These are phyloP conservation scores for Leptographium radiaticola DNA, from an alignment of 2,329 filamentous ascomycete species.

Conservation along the genomic window DNA sequence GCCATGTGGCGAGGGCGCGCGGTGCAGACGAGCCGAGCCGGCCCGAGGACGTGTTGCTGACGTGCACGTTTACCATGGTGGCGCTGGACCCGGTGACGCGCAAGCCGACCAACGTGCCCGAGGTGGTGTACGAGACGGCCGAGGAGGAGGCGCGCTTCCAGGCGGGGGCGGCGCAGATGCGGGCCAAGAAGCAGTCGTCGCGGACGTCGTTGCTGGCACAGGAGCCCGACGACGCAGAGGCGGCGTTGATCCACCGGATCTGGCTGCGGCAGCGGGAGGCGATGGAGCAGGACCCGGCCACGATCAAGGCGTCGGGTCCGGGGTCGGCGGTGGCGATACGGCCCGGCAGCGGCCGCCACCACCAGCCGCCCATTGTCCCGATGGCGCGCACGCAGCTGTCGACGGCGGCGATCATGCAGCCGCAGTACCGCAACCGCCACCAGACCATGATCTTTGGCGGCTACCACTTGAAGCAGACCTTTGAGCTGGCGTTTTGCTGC, in stretches of 20 bases:
- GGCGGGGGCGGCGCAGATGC: constrained; percentile 12
- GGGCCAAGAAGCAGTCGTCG: constrained; percentile 43
- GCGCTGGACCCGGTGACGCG: constrained; percentile 56
- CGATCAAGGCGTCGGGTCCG: too few relatives aligned
- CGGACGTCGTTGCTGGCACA: constrained; percentile 39
- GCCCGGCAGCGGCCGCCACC: constrained; percentile 12
- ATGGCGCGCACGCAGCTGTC: constrained; percentile 44
- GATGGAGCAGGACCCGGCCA: too few relatives aligned
- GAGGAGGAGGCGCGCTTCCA: constrained; percentile 52
- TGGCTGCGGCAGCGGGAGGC: constrained; percentile 47
- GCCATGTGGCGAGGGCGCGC: constrained; percentile 58
- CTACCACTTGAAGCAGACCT: constrained; percentile 60
- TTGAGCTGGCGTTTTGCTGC: constrained; percentile 65
- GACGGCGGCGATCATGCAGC: constrained; percentile 63
- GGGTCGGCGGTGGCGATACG: too few relatives aligned
- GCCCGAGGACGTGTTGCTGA: constrained; percentile 30
- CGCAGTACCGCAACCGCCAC: constrained; percentile 39
- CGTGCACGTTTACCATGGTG: constrained; percentile 60
- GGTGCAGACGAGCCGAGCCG: constrained; percentile 38
- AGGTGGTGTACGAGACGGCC: constrained; percentile 43
- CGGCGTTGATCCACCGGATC: constrained; percentile 58
- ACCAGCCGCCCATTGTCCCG: constrained; percentile 32
- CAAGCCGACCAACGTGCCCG: constrained; percentile 45
- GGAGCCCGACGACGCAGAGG: constrained; percentile 58
- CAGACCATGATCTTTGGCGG: constrained; percentile 72